Evolutionary conservation across 371 early-diverging fungal species (phyloP).

Genomic region (Mucor velutinosus): DNA sequence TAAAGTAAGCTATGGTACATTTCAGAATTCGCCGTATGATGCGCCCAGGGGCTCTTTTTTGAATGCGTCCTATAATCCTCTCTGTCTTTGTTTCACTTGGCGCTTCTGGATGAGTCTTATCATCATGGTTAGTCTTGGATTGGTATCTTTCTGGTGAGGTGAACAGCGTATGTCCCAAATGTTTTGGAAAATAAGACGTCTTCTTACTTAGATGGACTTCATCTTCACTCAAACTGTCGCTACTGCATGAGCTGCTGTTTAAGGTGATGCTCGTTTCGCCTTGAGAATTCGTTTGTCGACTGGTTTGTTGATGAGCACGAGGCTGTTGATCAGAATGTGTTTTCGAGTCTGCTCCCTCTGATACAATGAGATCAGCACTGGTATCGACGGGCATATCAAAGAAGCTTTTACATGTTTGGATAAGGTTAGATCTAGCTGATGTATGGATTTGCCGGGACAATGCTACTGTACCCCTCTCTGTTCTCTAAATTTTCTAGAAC

Average conservation of each 20-base stretch:
- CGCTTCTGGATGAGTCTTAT: neutral
- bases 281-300: neutral
- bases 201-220: neutral
- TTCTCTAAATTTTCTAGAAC: neutral
- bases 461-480: constrained; percentile 2
- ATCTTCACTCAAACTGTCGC: neutral
- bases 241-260: neutral
- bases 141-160: neutral
- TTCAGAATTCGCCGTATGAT: constrained; percentile 55
- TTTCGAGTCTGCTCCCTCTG: neutral
- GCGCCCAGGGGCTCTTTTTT: constrained; percentile 42
- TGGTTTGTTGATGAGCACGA: neutral
- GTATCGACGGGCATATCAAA: constrained; percentile 6
- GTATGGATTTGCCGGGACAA: neutral
- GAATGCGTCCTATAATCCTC: constrained; percentile 9
- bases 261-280: neutral
- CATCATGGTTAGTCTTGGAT: neutral
- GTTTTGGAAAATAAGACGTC: neutral
- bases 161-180: neutral
- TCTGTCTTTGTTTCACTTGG: constrained; percentile 4
- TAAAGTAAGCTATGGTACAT: constrained; percentile 47
- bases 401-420: neutral
- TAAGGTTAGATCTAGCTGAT: neutral
- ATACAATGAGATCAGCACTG: neutral
- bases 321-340: neutral